Evolutionary conservation across 768 basidiomycete genomes (phyloP).

Genomic region (Agrocybe praecox): DNA sequence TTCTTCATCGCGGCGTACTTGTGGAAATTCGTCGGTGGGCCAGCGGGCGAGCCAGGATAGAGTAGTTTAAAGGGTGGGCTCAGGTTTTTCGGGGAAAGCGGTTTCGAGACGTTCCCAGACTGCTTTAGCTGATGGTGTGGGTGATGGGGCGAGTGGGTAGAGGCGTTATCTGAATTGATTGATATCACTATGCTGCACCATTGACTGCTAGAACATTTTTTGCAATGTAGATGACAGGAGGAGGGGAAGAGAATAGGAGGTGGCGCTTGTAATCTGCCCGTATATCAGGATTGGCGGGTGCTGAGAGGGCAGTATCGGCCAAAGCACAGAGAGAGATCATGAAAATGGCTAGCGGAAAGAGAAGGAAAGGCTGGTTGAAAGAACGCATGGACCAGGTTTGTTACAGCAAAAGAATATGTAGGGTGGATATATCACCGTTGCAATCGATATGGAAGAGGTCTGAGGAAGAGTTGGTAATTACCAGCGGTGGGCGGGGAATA

Average conservation of each 20-base stretch:
- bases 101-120: neutral
- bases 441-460: neutral
- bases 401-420: neutral
- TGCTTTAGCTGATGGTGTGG: neutral
- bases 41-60: neutral
- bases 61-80: neutral
- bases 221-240: neutral
- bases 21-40: neutral
- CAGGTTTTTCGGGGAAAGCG: neutral
- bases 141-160: neutral
- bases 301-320: neutral
- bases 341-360: neutral
- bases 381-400: conserved; percentile 1
- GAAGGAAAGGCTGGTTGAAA: neutral
- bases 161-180: neutral
- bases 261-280: neutral
- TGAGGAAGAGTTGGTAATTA: neutral
- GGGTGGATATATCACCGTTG: neutral
- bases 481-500: neutral
- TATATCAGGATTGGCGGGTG: neutral
- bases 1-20: neutral
- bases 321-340: neutral
- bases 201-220: neutral
- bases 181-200: neutral
- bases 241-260: neutral